These are phyloP conservation scores for Zoysia japonica DNA, from an alignment of 176 grass and related monocot species.

Conservation along the genomic window DNA sequence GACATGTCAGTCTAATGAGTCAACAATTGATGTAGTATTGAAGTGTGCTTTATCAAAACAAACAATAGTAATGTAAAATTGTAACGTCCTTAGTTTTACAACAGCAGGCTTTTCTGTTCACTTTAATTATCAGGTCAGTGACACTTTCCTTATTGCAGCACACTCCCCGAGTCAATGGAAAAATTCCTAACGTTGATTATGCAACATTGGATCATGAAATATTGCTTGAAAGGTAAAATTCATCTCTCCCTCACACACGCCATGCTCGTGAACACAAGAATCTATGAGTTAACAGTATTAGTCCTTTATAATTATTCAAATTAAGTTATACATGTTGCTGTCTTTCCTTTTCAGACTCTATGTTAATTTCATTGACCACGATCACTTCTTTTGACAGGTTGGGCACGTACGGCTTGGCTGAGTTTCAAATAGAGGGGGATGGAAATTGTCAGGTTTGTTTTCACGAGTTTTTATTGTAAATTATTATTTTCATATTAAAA, in stretches of 20 bases:
- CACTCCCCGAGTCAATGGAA: constrained; percentile 84
- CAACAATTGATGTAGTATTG: not conserved
- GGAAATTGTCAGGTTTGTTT: constrained; percentile 91
- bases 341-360: not conserved
- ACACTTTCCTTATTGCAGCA: constrained; percentile 55
- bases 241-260: not conserved
- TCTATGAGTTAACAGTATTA: not conserved
- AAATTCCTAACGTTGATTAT: constrained; percentile 85
- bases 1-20: not conserved
- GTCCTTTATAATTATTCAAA: not conserved
- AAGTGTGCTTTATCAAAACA: constrained; percentile 11
- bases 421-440: constrained; percentile 94
- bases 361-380: constrained; percentile 8
- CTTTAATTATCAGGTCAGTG: constrained; percentile 23
- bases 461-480: not conserved
- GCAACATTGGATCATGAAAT: constrained; percentile 86
- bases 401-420: constrained; percentile 75
- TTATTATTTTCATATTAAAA: not conserved
- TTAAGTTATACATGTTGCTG: not conserved
- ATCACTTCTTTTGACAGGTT: constrained; percentile 54
- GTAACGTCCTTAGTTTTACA: constrained; percentile 3
- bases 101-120: constrained; percentile 2
- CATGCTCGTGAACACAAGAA: not conserved
- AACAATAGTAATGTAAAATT: not conserved
- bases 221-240: constrained; percentile 70